Base-by-base conservation (phyloP, 805 yeast genomes). In the Wickerhamiella kurtzmanii region DNA sequence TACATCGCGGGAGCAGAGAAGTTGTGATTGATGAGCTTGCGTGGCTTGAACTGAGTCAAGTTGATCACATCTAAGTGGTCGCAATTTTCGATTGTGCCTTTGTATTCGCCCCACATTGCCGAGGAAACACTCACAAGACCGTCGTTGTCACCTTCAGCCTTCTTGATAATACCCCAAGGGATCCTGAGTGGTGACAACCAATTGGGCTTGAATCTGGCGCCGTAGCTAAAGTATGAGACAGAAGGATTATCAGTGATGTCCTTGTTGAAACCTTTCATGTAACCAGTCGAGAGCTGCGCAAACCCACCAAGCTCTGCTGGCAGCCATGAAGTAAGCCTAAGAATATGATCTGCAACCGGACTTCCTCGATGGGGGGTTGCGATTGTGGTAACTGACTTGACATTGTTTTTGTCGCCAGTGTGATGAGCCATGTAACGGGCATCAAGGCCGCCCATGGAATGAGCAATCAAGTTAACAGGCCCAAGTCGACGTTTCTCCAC, bases 371-470 rank as follows among this genome's bases (percentile, higher is more conserved):
- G 96, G 0, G 96, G 96, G 0, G 96, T 84, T 0, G 92, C 76
- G 0, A 87, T 70, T 0, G 96, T 87, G 1, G 96, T 86, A 22
- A 87, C 65, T 38, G 92, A 81, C 1, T 71, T 76, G 6, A 88
- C 81, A 53, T 76, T 66, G 54, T 76, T 80, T 4, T 22, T 37
- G 19, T 43, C 49, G 65, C 43, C 68, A 62, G 82, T 59, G 43
- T 73, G 67, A 0, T 83, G 71, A 2, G 86, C 82, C 53, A 88
- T 62, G 59, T 78, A 84, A 44, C 96, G 66, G 32, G 87, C 76
- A 58, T 88, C 96, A 25, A 87, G 65, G 0, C 96, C 96, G 3
- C 96, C 96, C 96, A 87, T 86, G 0, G 95, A 85, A 60, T 87
- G 96, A 4, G 92, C 92, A 21, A 87, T 70, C 40, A 87, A 60